Percentiles rank a stretch among this genome's conserved stretches.
Conservation (phyloP, 129 eudicot genomes). For the Heracleum sosnowskyi region DNA sequence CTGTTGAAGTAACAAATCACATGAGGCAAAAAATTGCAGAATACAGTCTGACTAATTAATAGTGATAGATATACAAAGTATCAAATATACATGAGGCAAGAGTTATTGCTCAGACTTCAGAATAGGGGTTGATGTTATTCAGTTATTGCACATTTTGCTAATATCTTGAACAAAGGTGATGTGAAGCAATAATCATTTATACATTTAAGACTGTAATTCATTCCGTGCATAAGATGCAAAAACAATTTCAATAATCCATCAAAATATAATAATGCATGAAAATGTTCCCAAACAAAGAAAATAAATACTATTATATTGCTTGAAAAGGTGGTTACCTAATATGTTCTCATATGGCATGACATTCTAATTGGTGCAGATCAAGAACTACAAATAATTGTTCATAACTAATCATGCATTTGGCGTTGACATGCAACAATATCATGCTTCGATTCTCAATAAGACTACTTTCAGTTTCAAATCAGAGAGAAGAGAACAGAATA, state of each 20-base stretch:
- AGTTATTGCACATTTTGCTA: background rate
- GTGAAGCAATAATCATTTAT: background rate
- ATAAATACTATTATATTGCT: background rate
- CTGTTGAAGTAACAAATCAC: slow-evolving; percentile 23
- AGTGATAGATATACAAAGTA: background rate
- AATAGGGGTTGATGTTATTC: background rate
- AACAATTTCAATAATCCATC: background rate
- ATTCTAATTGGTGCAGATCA: background rate
- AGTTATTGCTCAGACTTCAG: background rate
- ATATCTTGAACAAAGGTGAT: background rate
- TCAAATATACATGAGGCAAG: too few relatives aligned
- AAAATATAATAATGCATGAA: background rate
- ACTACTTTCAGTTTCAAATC: background rate
- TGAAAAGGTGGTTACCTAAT: background rate
- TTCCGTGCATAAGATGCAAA: background rate
- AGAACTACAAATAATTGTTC: background rate
- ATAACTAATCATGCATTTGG: background rate
- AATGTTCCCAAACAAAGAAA: background rate
- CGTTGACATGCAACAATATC: background rate
- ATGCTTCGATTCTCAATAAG: background rate
- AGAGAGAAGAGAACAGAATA: background rate
- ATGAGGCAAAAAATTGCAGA: background rate
- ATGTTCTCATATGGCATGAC: background rate
- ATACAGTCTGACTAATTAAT: background rate
- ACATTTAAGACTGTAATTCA: background rate